Base-by-base conservation (phyloP, 2,329 filamentous ascomycete species). In the Sporothrix inflata region DNA sequence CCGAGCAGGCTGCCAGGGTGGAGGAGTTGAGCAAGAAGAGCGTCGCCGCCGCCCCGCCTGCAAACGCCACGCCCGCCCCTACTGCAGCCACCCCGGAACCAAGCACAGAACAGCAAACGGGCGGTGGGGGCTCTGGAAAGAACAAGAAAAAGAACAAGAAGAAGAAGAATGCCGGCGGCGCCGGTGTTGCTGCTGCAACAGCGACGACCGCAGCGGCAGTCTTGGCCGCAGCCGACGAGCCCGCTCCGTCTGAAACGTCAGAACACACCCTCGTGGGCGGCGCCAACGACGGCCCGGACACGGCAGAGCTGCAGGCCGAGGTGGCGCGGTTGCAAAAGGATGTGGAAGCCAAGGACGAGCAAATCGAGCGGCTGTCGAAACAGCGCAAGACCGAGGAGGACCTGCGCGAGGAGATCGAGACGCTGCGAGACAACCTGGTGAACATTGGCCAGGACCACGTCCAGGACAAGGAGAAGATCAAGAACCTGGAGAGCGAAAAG, bases 91-190 rank as follows among this genome's bases (percentile, higher is more conserved):
- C 42, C 16, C 42, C 72, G 6, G 68, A 74, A 8, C 71, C 75
- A 40, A 74, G 76, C 34, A 49, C 69, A 30, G 38, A 61, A 9
- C 69, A 61, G 1, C 65, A 72, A 21, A 12, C 51, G 21, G 27
- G 27, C 5, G 66, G 71, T 24, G 73, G 72, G 16, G 55, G 72
- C 1, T 67, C 74, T 73, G 88, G 86, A 73, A 95, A 94, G 82
- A 97, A 93, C 81, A 94, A 93, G 81, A 97, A 94, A 75, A 93
- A 93, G 79, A 97, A 95, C 84, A 97, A 97, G 87, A 95, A 94
- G 84, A 89, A 88, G 21, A 88, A 86, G 42, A 89, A 87, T 75
- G 76, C 78, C 78, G 4, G 74, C 76, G 30, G 72, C 76, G 89
- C 87, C 75, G 76, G 78, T 78, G 3, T 73, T 45, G 34, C 38